These are phyloP conservation scores for Oryza glumipatula DNA, from an alignment of 176 grass and related monocot genomes.

Conservation along the genomic window DNA sequence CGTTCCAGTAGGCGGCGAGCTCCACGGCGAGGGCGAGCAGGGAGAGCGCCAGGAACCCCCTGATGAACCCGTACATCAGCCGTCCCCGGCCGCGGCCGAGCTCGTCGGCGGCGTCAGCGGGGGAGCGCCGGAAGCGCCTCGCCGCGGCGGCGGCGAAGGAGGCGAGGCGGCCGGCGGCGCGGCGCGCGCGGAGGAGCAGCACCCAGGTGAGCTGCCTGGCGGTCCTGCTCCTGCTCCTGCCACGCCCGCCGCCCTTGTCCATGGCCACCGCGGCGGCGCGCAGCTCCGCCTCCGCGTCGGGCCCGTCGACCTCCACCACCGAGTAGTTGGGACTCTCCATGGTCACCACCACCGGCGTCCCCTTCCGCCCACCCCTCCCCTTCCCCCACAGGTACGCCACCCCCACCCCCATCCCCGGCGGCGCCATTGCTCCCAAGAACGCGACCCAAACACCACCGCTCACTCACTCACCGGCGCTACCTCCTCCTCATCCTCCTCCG, in stretches of 20 bases:
- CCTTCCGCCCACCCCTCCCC: constrained; percentile 55
- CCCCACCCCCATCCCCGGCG: constrained; percentile 53
- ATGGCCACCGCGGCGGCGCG: constrained; percentile 5
- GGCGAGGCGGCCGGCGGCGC: constrained; percentile 53
- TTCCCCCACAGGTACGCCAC: constrained; percentile 58
- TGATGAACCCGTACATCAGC: constrained; percentile 67
- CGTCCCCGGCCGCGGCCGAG: constrained; percentile 31
- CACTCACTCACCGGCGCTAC: no score
- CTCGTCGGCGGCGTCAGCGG: constrained; percentile 14
- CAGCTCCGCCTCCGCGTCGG: constrained; percentile 46
- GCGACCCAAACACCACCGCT: no score
- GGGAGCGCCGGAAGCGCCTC: constrained; percentile 39
- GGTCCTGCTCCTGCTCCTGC: constrained; percentile 41
- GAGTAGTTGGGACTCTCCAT: constrained; percentile 90
- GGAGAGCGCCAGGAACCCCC: constrained; percentile 54
- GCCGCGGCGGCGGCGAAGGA: constrained; percentile 43
- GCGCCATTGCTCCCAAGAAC: constrained; percentile 51
- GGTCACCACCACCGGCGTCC: constrained; percentile 67
- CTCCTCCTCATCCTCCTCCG: background rate
- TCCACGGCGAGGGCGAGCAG: constrained; percentile 59
- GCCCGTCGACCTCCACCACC: constrained; percentile 64
- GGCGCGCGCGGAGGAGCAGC: constrained; percentile 65
- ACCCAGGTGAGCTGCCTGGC: constrained; percentile 89
- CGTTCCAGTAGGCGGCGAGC: constrained; percentile 68
- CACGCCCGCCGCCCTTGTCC: constrained; percentile 64